Evolutionary conservation across 805 yeast species (phyloP).

Genomic region (Lipomyces yamadae): DNA sequence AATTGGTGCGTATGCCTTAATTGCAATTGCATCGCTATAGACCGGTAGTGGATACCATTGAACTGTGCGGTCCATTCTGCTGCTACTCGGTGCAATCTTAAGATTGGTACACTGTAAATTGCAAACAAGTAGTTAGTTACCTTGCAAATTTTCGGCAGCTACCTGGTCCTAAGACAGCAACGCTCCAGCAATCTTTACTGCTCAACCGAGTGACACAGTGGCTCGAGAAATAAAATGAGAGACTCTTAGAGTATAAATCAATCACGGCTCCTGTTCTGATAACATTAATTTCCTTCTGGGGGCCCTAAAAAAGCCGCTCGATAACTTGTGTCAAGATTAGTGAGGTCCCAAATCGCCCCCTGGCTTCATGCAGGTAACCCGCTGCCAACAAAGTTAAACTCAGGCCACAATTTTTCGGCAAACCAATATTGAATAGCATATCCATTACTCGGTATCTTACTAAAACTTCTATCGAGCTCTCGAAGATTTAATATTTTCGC

Average conservation of each 20-base stretch:
- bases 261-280: background rate
- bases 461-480: too few relatives aligned
- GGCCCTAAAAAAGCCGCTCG: background rate
- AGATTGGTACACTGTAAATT: background rate
- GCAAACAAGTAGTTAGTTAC: background rate
- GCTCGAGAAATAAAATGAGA: too few relatives aligned
- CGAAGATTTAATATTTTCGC: too few relatives aligned
- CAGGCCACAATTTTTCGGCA: too few relatives aligned
- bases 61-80: background rate
- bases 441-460: too few relatives aligned
- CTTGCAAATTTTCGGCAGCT: background rate
- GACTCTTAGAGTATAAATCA: background rate
- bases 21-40: constrained; percentile 26
- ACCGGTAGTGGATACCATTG: constrained; percentile 14
- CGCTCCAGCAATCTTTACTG: too few relatives aligned
- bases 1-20: constrained; percentile 19
- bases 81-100: background rate
- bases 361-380: background rate
- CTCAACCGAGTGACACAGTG: background rate
- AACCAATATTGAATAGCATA: too few relatives aligned
- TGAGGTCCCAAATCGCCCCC: background rate
- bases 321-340: background rate
- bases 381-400: background rate
- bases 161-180: too few relatives aligned
- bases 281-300: background rate